Percentiles rank a stretch among this genome's conserved stretches.
These are phyloP conservation scores for Acer campestre DNA, from an alignment of 345 rosid species.

Conservation along the genomic window DNA sequence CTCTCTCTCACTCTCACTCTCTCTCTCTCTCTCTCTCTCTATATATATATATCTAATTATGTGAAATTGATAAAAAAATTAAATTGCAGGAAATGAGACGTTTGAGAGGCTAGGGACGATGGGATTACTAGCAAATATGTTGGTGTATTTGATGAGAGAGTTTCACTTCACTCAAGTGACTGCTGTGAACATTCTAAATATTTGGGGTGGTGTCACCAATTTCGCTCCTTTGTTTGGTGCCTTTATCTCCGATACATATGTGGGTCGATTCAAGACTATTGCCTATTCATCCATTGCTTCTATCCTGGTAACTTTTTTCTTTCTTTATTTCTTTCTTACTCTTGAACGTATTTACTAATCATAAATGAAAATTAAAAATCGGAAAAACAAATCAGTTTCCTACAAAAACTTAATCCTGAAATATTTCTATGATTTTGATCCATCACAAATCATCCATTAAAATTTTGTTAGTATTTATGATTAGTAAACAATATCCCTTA, in stretches of 20 bases:
- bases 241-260: constrained; percentile 52
- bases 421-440: no score
- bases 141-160: constrained; percentile 59
- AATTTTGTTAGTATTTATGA: no score
- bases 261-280: constrained; percentile 55
- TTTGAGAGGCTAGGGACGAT: constrained; percentile 75
- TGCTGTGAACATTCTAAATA: constrained; percentile 54
- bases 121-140: constrained; percentile 57
- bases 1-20: no score
- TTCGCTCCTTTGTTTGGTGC: constrained; percentile 71
- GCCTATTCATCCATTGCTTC: constrained; percentile 53
- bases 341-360: no score
- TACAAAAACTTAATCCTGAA: no score
- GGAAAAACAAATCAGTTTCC: no score
- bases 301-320: constrained; percentile 44
- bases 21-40: no score
- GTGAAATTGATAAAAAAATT: not conserved
- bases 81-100: constrained; percentile 61
- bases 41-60: no score
- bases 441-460: no score
- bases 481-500: no score
- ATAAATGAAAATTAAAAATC: no score
- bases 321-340: no score
- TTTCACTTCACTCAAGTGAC: constrained; percentile 64
- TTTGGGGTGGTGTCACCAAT: constrained; percentile 69